Evolutionary conservation across 2,329 filamentous ascomycete species (phyloP).

Genomic region (Verticillium zaregamsianum): DNA sequence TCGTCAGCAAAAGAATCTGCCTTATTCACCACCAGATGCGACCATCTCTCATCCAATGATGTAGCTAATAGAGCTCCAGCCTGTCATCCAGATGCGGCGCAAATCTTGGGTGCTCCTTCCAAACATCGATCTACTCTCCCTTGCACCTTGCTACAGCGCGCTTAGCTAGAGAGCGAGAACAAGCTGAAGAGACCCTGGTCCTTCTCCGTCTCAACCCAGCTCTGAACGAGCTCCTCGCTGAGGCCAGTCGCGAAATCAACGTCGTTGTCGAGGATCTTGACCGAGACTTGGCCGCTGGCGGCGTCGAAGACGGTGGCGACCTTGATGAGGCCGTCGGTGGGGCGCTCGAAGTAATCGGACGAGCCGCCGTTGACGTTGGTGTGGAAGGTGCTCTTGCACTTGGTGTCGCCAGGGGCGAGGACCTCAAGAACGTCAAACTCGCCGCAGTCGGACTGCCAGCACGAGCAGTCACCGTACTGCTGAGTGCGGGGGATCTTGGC

Average conservation of each 20-base stretch:
- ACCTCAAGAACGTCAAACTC: slow-evolving; percentile 76
- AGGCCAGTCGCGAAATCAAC: slow-evolving; percentile 36
- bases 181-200: slow-evolving; percentile 9
- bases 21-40: not conserved
- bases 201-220: slow-evolving; percentile 20
- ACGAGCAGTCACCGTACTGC: slow-evolving; percentile 70
- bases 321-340: slow-evolving; percentile 54
- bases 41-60: not conserved
- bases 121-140: not conserved
- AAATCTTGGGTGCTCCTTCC: not conserved
- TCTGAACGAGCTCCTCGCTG: slow-evolving; percentile 30
- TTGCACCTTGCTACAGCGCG: not conserved
- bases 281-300: slow-evolving; percentile 44
- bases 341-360: slow-evolving; percentile 69
- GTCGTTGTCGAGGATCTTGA: slow-evolving; percentile 46
- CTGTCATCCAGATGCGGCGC: not conserved
- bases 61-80: not conserved
- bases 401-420: slow-evolving; percentile 58
- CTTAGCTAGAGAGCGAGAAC: slow-evolving; percentile 10
- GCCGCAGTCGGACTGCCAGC: slow-evolving; percentile 66
- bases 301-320: slow-evolving; percentile 59
- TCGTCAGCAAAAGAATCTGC: not conserved
- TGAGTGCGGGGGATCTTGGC: slow-evolving; percentile 64
- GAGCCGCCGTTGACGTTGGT: slow-evolving; percentile 58
- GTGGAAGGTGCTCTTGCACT: slow-evolving; percentile 69